Evolutionary conservation across 208 protist species (phyloP), one percentile per base, ranked within the genome.

Genomic region (Kentomonas sorsogonicus): DNA sequence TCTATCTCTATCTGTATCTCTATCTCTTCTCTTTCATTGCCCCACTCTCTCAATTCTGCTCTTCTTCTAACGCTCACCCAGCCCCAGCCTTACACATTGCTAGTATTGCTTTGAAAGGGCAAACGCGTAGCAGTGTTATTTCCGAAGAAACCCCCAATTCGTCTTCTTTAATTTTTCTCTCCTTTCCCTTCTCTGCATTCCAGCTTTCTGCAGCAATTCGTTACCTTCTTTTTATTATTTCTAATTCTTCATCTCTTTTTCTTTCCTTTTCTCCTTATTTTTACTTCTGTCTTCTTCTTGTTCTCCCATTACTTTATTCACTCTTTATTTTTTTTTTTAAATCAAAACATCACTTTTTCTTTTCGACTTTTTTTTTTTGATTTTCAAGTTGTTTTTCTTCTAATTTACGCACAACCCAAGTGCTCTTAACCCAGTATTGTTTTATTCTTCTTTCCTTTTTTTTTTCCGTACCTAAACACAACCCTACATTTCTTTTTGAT

Each of bases 291-390:
- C 20, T 6, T 9, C 9, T 51, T 62, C 11, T 33, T 26, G 34
- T 31, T 26, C 41, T 63, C n/a, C 10, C 15, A 18, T 29, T 18
- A 10, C 25, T 2, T 31, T 18, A 27, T 39, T 57, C 22, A 30
- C 9, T 6, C 15, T 22, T 15, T 40, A n/a, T 34, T 48, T 40
- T 36, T 43, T 41, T 54, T 27, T 10, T 53, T 29, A 41, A 20
- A 23, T 22, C 3, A 16, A 4, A 23, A 51, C 7, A 53, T 25
- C 31, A 22, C 52, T 40, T 50, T 63, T 62, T 50, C 50, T 59
- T 30, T 23, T 52, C 16, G 36, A 44, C 45, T 9, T 56, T 64
- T 60, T 63, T 53, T 11, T 60, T 43, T 47, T 31, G 23, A n/a
- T 39, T 33, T 54, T 2, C n/a, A 4, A 34, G n/a, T 52, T 30